Evolutionary conservation across 176 grass and related monocot genomes (phyloP).

Genomic region (Zoysia pacifica): DNA sequence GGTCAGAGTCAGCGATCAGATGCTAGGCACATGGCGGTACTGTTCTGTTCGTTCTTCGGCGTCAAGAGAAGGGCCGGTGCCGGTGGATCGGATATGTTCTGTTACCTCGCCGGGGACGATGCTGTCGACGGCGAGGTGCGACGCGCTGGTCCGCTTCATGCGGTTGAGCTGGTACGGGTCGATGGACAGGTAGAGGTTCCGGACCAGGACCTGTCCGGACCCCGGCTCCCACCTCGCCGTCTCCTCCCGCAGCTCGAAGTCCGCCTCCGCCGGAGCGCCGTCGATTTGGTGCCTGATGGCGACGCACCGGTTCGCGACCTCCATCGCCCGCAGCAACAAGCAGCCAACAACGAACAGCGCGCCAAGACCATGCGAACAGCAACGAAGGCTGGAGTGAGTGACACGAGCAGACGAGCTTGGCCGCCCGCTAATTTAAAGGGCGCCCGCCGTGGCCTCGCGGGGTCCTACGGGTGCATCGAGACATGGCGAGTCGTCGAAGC

Average conservation of each 20-base stretch:
- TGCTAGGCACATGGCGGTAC: no score
- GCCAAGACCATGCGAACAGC: neutral
- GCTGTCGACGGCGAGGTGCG: slow-evolving; percentile 35
- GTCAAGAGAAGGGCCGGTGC: no score
- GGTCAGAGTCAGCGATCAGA: neutral
- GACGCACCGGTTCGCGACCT: slow-evolving; percentile 47
- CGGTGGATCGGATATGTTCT: neutral
- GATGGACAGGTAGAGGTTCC: slow-evolving; percentile 59
- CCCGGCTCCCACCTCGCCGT: slow-evolving; percentile 19
- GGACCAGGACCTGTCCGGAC: slow-evolving; percentile 48
- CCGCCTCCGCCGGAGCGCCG: slow-evolving; percentile 46
- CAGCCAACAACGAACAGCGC: neutral
- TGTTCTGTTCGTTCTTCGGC: no score
- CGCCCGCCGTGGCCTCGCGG: neutral
- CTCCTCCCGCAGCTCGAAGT: slow-evolving; percentile 48
- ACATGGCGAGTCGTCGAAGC: neutral
- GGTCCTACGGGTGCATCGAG: neutral
- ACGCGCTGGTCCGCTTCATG: slow-evolving; percentile 51
- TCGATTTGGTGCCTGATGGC: slow-evolving; percentile 49
- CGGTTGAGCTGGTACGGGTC: slow-evolving; percentile 76
- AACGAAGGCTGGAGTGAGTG: neutral
- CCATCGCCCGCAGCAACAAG: slow-evolving; percentile 17
- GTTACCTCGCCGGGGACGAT: slow-evolving; percentile 51
- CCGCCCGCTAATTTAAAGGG: neutral
- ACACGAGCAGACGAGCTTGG: neutral